Base-by-base conservation (phyloP, 2,329 filamentous ascomycete genomes). In the Paecilomyces sp. region DNA sequence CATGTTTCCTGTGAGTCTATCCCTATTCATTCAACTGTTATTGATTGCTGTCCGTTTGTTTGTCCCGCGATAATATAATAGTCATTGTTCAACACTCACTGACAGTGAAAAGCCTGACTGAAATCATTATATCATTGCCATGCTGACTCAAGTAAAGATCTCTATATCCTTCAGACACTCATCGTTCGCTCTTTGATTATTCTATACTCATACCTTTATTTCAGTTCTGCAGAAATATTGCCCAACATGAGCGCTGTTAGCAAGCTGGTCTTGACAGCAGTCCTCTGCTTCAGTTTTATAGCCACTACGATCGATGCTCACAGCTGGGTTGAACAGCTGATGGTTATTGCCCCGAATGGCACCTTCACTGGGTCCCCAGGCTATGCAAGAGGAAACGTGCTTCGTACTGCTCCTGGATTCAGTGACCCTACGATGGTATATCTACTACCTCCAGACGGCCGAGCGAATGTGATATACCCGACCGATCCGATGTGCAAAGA, bases 311-410 rank as follows among this genome's bases (percentile, higher is more conserved):
- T 69, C 24, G 60, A 63, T 30, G 87, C 85, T 36, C 93, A 97
- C 76, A 88, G 86, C 18, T 97, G 92, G 92, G 83, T 93, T 55
- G 92, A 97, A 75, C 80, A 88, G 67, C 80, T 93, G 56, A 84
- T 81, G 62, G 85, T 86, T 60, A 86, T 97, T 71, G 84, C 86
- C 57, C 73, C 84, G 30, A 89, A 91, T 67, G 92, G 92, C 58
- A 85, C 85, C 34, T 91, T 92, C 71, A 78, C 87, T 22, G 89
- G 89, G 30, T 73, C 82, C 7, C 79, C 84, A 25, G 93, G 93
- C 33, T 96, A 88, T 71, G 79, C 88, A n/a, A 88, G 92, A 63
- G 88, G 86, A 54, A 91, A 86, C 69, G 74, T 86, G 15, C 74
- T 82, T 33, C 85, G 90, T 62, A 80, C 75, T 5, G 72, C 79